A percentile compares a stretch with the other conserved stretches of the same genome.
Evolutionary conservation across 768 basidiomycete species (phyloP).

Genomic region (Saitozyma sp.): DNA sequence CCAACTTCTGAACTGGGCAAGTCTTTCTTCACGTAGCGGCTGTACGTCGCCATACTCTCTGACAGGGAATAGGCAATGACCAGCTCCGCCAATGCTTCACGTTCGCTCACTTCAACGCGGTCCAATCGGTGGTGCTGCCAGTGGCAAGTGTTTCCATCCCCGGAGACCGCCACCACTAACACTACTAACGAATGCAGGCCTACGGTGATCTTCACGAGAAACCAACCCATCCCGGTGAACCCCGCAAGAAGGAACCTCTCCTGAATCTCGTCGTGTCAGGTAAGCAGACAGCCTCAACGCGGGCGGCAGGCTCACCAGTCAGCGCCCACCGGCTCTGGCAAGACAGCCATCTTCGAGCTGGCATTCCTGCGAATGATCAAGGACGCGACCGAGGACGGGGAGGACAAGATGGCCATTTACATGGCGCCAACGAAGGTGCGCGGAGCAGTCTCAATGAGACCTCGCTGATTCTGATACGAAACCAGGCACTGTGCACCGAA

Average conservation of each 20-base stretch:
- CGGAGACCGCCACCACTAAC: neutral
- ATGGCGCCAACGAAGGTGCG: constrained; percentile 86
- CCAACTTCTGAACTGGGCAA: constrained; percentile 54
- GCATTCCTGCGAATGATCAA: constrained; percentile 69
- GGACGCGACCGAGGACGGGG: constrained; percentile 1
- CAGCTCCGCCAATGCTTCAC: constrained; percentile 57
- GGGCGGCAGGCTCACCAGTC: neutral
- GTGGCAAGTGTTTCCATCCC: constrained; percentile 57
- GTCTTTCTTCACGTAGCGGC: neutral
- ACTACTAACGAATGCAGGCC: neutral
- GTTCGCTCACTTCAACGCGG: constrained; percentile 67
- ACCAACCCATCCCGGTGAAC: too few relatives aligned
- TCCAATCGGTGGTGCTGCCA: constrained; percentile 81
- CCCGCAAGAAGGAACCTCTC: too few relatives aligned
- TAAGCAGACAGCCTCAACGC: constrained; percentile 8
- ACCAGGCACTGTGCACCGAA: constrained; percentile 83
- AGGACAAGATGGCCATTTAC: constrained; percentile 61
- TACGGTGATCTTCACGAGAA: too few relatives aligned
- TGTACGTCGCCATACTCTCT: constrained; percentile 48
- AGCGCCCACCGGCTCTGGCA: constrained; percentile 94
- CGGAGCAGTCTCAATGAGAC: neutral
- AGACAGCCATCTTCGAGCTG: constrained; percentile 92
- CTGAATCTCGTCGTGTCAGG: constrained; percentile 54
- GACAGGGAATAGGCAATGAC: constrained; percentile 67
- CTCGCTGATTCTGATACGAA: neutral